Evolutionary conservation across 371 early-diverging fungal species (phyloP), one percentile per base, ranked within the genome.

Genomic region (Cokeromyces recurvatus): DNA sequence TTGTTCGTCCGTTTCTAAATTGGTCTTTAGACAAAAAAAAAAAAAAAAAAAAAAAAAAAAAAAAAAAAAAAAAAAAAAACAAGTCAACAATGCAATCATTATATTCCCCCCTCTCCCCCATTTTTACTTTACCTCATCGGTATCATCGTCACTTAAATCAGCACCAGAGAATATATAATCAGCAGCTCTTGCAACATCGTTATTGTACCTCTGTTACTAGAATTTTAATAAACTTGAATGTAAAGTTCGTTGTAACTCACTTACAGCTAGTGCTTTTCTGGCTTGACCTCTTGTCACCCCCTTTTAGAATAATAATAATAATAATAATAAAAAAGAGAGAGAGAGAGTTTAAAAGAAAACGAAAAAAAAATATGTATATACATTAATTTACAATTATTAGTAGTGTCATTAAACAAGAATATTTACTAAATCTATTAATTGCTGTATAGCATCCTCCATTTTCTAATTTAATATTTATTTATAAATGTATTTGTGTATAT

Each of bases 111-210:
- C n/a, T n/a, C n/a, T n/a, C n/a, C n/a, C n/a, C n/a, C n/a, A n/a
- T n/a, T n/a, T n/a, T n/a, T n/a, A n/a, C n/a, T n/a, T n/a, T n/a
- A n/a, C n/a, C n/a, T n/a, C n/a, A n/a, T n/a, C n/a, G n/a, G n/a
- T n/a, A n/a, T 63, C 62, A 9, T 56, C 56, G 9, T 62, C 66
- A 37, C 58, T 55, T 17, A 48, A 43, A 20, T 50, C 42, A 23
- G 59, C 51, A 11, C 71, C 72, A n/a, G 76, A 75, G 40, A 75
- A 75, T 19, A 75, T 69, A 39, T 54, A 75, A 35, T 75, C 76
- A 14, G 76, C 76, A 8, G 76, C 76, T 34, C 70, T 59, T n/a
- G 56, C 59, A 8, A 75, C 70, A 46, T 75, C 72, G 32, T 71
- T 65, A 39, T 71, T 71, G 52, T 75, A 75, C 32, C 70, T 59